Evolutionary conservation across 2,329 filamentous ascomycete genomes (phyloP).

Genomic region (Emydomyces testavorans): DNA sequence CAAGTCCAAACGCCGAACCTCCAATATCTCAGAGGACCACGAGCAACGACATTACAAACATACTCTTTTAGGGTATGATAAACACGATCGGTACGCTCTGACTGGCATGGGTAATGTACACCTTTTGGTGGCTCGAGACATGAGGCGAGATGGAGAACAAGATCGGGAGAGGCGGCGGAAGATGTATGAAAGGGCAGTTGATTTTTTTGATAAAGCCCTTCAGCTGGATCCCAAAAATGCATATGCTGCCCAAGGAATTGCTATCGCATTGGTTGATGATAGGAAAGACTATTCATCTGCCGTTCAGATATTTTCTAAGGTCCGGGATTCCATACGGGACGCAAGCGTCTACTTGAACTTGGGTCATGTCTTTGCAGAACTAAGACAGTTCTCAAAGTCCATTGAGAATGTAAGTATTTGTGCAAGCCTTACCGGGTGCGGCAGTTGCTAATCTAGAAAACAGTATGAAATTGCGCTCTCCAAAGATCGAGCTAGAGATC

Average conservation of each 20-base stretch:
- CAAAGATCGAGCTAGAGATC: slow-evolving; percentile 67
- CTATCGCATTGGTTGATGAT: slow-evolving; percentile 87
- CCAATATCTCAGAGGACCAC: slow-evolving; percentile 74
- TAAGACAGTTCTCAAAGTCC: slow-evolving; percentile 79
- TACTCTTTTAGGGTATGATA: slow-evolving; percentile 85
- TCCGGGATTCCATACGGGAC: slow-evolving; percentile 82
- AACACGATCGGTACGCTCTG: slow-evolving; percentile 93
- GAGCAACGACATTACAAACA: slow-evolving; percentile 95
- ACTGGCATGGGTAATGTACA: slow-evolving; percentile 97
- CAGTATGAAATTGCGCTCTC: slow-evolving; percentile 74
- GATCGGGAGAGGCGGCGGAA: slow-evolving; percentile 85
- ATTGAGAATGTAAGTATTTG: slow-evolving; percentile 57
- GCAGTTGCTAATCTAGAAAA: slow-evolving; percentile 17
- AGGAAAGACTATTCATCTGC: slow-evolving; percentile 77
- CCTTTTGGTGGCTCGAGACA: slow-evolving; percentile 76
- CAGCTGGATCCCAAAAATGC: slow-evolving; percentile 92
- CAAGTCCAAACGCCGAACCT: slow-evolving; percentile 69
- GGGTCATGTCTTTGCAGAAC: slow-evolving; percentile 81
- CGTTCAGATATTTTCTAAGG: slow-evolving; percentile 76
- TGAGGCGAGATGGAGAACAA: slow-evolving; percentile 77
- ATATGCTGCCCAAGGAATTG: slow-evolving; percentile 90
- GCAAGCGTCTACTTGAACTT: slow-evolving; percentile 83
- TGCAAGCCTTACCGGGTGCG: neutral
- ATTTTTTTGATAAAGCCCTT: slow-evolving; percentile 96
- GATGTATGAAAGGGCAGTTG: slow-evolving; percentile 80